Evolutionary conservation across 2,329 filamentous ascomycete species (phyloP), one percentile per base, ranked within the genome.

Genomic region (Penicillium capsulatum): DNA sequence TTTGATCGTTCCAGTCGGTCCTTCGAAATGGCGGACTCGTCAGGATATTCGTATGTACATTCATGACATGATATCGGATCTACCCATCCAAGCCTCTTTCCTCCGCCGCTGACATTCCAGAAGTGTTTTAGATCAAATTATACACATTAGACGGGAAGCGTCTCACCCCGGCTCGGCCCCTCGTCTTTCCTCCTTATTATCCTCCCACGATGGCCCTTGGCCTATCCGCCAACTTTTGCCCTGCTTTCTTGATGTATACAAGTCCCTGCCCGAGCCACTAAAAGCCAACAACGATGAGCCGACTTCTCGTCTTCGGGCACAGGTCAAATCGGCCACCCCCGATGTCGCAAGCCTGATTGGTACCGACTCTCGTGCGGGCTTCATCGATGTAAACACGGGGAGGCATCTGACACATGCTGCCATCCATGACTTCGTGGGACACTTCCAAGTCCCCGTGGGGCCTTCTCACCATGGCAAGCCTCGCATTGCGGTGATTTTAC

Each of bases 401-500:
- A 35, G 34, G 7, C 24, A 45, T 19, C 31, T 51, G 19, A 40
- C 51, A 19, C 51, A 54, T 43, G 29, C n/a, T 28, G 45, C 43
- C 13, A 41, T 54, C 13, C 41, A 38, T 3, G 10, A 45, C n/a
- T 54, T 54, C 34, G 42, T 54, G 11, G 24, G 51, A n/a, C 17
- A n/a, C 15, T 58, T 58, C 31, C 29, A 51, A 5, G 24, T 57
- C 7, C 44, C 46, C 2, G 40, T 51, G 6, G 47, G 44, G 5
- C 72, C 15, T 16, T 47, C 39, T 9, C 14, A 9, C 3, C 36
- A 47, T 40, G 41, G 47, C 19, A 50, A 72, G 45, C 70, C 71
- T 2, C 61, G 72, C 9, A 65, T 76, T 7, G 73, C 70, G 17
- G 68, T 78, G 31, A 70, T 74, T 2, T 53, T 79, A 4, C 73